Base-by-base conservation (phyloP, 169 alveolate genomes). In the Eimeria maxima region DNA sequence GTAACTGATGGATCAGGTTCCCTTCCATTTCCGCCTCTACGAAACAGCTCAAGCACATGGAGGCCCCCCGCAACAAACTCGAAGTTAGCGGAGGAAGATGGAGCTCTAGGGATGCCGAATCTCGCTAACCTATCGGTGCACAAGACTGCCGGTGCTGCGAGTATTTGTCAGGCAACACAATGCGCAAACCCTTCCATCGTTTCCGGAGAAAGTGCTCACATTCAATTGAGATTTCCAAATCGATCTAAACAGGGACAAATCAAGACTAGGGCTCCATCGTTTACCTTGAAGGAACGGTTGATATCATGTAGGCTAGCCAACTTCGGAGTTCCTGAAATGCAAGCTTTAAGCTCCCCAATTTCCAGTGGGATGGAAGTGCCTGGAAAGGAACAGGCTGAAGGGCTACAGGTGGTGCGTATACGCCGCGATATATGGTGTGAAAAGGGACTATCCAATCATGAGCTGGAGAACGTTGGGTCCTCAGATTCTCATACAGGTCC, bases 321-420 rank as follows among this genome's bases (percentile, higher is more conserved):
- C n/a, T 14, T 33, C 53, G 4, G 0, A n/a, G 27, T 3, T 71
- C 29, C 47, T 8, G 24, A 71, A 4, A 7, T 13, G 27, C 27
- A 71, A 1, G 18, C 47, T 14, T 4, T 14, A 24, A 29, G 81
- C 50, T 33, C 47, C 22, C n/a, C 81, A 45, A 1, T n/a, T 42
- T 22, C 65, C 18, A 76, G 22, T 24, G 44, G 22, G 67, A 27
- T 24, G 89, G 73, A 53, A 38, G 91, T n/a, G 53, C 2, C 76
- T 29, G 76, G 47, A 13, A 16, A 42, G 16, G 47, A 76, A 14
- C 74, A 83, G 74, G 60, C 91, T 53, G 42, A 38, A 0, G 76
- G 76, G 74, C 57, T 55, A 50, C 91, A 83, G 69, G 60, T 83
- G 1, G 91, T 83, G 16, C 91, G 91, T 55, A 29, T 83, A 24